phyloP scores from a whole-genome alignment of 1,284 basidiomycete species.

The Moesziomyces aphidis region DNA sequence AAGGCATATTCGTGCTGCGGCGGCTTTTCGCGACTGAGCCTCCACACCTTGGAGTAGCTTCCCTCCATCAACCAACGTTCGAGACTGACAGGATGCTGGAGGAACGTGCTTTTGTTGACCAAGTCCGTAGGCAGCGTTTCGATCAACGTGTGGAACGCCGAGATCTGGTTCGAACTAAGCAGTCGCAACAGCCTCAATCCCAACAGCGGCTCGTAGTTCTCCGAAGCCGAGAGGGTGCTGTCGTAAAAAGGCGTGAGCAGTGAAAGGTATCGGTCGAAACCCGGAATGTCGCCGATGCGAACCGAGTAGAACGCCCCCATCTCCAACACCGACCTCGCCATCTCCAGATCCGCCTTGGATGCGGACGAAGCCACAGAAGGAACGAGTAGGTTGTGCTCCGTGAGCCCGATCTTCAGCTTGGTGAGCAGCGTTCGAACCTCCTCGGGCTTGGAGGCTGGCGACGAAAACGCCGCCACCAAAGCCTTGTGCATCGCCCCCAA shows the following conservation, averaged over 20 bases:
- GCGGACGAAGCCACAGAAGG: slow-evolving; percentile 68
- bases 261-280: slow-evolving; percentile 94
- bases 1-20: slow-evolving; percentile 82
- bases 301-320: slow-evolving; percentile 95
- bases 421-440: slow-evolving; percentile 49
- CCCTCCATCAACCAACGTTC: slow-evolving; percentile 99
- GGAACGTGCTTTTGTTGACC: slow-evolving; percentile 51
- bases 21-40: slow-evolving; percentile 81
- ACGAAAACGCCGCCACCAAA: slow-evolving; percentile 32
- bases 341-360: slow-evolving; percentile 18
- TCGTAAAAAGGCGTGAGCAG: slow-evolving; percentile 90
- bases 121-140: slow-evolving; percentile 77
- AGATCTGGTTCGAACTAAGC: slow-evolving; percentile 94
- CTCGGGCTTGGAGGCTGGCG: slow-evolving; percentile 17
- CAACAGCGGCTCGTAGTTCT: slow-evolving; percentile 86
- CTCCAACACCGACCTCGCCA: slow-evolving; percentile 89
- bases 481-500: slow-evolving; percentile 25
- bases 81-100: slow-evolving; percentile 67
- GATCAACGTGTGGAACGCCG: slow-evolving; percentile 98
- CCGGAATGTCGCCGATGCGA: slow-evolving; percentile 84
- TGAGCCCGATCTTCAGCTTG: slow-evolving; percentile 77
- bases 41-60: slow-evolving; percentile 97
- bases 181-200: slow-evolving; percentile 94
- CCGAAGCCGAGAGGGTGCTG: slow-evolving; percentile 80
- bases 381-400: slow-evolving; percentile 80